A percentile compares a stretch with the other conserved stretches of the same genome.
These are phyloP conservation scores for Acanthamoeba sp. DNA, from an alignment of 208 protist species.

Conservation along the genomic window DNA sequence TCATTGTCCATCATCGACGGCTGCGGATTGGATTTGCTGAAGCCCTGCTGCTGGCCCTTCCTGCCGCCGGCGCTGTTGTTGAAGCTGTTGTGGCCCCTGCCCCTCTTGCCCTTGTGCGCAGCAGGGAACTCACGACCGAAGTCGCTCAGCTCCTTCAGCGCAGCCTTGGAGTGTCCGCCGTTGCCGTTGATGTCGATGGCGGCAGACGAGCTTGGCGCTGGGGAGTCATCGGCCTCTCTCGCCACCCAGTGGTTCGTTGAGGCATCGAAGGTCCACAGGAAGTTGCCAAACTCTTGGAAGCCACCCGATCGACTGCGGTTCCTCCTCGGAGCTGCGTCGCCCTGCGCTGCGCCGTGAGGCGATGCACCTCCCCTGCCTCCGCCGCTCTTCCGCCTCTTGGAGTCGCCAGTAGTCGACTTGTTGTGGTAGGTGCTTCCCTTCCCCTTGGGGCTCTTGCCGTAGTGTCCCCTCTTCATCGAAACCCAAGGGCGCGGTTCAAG, in stretches of 20 bases:
- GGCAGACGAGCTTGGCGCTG: background rate
- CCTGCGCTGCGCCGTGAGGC: background rate
- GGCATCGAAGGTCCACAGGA: constrained; percentile 37
- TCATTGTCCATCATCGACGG: background rate
- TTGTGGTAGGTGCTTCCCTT: constrained; percentile 6
- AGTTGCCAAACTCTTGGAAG: constrained; percentile 56
- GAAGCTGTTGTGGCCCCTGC: background rate
- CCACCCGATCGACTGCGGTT: constrained; percentile 17
- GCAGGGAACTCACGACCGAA: constrained; percentile 41
- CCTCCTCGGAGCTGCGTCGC: background rate
- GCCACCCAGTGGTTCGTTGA: constrained; percentile 28
- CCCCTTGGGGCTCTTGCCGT: constrained; percentile 11
- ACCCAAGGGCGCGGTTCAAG: background rate
- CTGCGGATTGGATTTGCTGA: too few species aligned
- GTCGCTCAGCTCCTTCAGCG: background rate
- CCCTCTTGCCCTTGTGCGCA: constrained; percentile 41
- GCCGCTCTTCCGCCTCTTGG: background rate
- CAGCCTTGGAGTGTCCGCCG: background rate
- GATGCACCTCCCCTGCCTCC: background rate
- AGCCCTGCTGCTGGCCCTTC: background rate
- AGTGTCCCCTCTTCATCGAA: constrained; percentile 25
- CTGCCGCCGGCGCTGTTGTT: background rate
- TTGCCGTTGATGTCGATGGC: background rate
- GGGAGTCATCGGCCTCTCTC: background rate
- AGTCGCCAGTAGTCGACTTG: background rate